These are phyloP conservation scores for Coemansia guatemalensis DNA, from an alignment of 192 early-diverging fungal species.

Conservation along the genomic window DNA sequence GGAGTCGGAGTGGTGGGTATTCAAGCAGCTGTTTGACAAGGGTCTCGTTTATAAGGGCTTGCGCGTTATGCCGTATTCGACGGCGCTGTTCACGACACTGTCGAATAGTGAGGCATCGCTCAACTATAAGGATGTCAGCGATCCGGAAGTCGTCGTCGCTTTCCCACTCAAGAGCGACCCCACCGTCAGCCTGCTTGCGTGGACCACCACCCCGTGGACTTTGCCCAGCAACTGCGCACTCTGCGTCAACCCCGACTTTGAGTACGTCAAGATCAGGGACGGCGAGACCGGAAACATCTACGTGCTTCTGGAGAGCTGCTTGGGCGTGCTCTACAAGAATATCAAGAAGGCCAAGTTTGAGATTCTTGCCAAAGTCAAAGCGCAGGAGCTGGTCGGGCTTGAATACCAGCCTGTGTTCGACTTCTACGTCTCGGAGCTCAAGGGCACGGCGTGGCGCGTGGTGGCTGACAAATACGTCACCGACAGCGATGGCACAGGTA, in stretches of 20 bases:
- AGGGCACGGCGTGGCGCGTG: slow-evolving; percentile 81
- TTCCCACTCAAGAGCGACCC: slow-evolving; percentile 90
- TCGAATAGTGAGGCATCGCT: slow-evolving; percentile 97
- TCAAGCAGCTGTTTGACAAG: slow-evolving; percentile 94
- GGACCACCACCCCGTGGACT: slow-evolving; percentile 99
- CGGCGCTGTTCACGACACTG: slow-evolving; percentile 85
- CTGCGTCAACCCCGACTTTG: slow-evolving; percentile 88
- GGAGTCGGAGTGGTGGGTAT: slow-evolving; percentile 99
- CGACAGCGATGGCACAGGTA: slow-evolving; percentile 91
- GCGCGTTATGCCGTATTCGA: slow-evolving; percentile 96
- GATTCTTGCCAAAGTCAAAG: slow-evolving; percentile 75
- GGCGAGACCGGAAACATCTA: slow-evolving; percentile 78
- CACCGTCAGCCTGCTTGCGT: slow-evolving; percentile 78
- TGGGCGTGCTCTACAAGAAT: slow-evolving; percentile 91
- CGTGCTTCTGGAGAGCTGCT: slow-evolving; percentile 82
- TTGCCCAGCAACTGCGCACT: slow-evolving; percentile 94
- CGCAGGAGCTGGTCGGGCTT: slow-evolving; percentile 75
- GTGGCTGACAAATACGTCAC: slow-evolving; percentile 91
- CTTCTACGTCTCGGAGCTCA: slow-evolving; percentile 72
- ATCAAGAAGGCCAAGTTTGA: slow-evolving; percentile 93
- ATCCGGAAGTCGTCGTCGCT: slow-evolving; percentile 90
- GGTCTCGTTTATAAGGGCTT: slow-evolving; percentile 94
- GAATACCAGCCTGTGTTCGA: slow-evolving; percentile 92
- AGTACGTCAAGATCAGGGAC: slow-evolving; percentile 95
- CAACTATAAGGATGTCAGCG: slow-evolving; percentile 97